Conservation (phyloP, 495 filamentous ascomycete genomes). For the Podospora comata region DNA sequence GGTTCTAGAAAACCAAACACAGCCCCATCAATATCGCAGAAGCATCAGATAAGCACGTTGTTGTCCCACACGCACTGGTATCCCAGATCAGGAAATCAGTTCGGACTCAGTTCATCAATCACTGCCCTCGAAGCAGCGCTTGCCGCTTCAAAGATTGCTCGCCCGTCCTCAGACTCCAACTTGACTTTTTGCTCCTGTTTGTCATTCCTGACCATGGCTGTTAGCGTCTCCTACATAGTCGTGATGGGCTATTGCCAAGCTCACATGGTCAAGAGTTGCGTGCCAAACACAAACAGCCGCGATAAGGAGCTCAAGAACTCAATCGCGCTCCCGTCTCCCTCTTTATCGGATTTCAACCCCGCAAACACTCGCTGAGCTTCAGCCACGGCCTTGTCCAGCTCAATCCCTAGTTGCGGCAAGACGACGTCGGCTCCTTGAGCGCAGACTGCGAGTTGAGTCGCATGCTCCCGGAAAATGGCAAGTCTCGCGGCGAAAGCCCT, state of each 20-base stretch:
- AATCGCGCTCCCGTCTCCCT: background rate
- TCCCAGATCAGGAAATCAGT: background rate
- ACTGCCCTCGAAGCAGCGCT: background rate
- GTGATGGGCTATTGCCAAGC: background rate
- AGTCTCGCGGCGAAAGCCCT: background rate
- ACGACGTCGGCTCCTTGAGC: background rate
- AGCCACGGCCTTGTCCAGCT: background rate
- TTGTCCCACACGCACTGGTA: background rate
- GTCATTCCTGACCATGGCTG: background rate
- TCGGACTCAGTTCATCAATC: background rate
- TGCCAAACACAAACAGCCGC: constrained; percentile 1
- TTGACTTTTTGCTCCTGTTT: constrained; percentile 11
- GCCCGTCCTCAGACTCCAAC: background rate
- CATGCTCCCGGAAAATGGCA: background rate
- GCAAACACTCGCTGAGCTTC: background rate
- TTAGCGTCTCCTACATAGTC: background rate
- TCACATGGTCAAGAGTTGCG: constrained; percentile 13
- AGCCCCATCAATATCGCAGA: background rate
- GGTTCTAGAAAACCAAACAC: background rate
- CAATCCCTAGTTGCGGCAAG: background rate
- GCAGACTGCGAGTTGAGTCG: background rate
- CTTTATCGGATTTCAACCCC: background rate
- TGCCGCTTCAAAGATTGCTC: background rate
- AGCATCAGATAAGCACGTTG: background rate
- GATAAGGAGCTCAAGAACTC: background rate